Percentiles rank a stretch among this genome's conserved stretches.
phyloP scores from a whole-genome alignment of 2,329 filamentous ascomycete genomes.

The Neonectria punicea region DNA sequence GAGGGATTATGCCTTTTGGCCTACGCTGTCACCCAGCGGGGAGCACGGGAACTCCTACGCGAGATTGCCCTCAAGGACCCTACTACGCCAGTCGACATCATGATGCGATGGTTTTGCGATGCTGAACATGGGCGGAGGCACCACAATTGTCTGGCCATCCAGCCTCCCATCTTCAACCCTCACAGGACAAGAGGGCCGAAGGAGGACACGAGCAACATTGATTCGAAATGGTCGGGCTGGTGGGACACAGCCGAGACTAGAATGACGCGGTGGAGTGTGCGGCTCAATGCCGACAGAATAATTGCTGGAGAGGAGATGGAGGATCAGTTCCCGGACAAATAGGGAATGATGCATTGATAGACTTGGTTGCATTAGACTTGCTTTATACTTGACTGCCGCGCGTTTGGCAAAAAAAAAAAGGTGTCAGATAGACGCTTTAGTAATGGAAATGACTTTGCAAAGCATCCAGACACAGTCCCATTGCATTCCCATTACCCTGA shows the following conservation, averaged over 20 bases:
- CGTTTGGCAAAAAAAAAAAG: too few relatives aligned
- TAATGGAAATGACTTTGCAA: too few relatives aligned
- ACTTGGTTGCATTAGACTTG: too few relatives aligned
- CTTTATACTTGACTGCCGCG: too few relatives aligned
- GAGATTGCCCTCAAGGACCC: constrained; percentile 55
- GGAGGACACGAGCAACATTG: constrained; percentile 51
- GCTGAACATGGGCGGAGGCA: constrained; percentile 47
- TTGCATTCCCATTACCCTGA: too few relatives aligned
- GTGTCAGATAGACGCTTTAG: too few relatives aligned
- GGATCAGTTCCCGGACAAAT: not conserved
- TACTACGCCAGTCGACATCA: constrained; percentile 55
- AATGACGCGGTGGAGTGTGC: constrained; percentile 53
- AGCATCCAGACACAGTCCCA: too few relatives aligned
- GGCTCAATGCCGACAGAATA: constrained; percentile 53
- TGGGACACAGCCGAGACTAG: constrained; percentile 45
- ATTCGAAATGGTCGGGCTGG: constrained; percentile 41
- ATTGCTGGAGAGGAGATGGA: constrained; percentile 28
- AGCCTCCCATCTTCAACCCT: constrained; percentile 59
- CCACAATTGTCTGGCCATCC: constrained; percentile 53
- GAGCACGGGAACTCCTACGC: constrained; percentile 55
- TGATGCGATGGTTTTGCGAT: constrained; percentile 59
- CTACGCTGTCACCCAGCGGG: constrained; percentile 58
- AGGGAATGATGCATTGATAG: not conserved
- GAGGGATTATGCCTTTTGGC: constrained; percentile 54
- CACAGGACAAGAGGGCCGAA: constrained; percentile 53